These are phyloP conservation scores for Boletus vermiculosoides DNA, from an alignment of 768 basidiomycete species.

Conservation along the genomic window DNA sequence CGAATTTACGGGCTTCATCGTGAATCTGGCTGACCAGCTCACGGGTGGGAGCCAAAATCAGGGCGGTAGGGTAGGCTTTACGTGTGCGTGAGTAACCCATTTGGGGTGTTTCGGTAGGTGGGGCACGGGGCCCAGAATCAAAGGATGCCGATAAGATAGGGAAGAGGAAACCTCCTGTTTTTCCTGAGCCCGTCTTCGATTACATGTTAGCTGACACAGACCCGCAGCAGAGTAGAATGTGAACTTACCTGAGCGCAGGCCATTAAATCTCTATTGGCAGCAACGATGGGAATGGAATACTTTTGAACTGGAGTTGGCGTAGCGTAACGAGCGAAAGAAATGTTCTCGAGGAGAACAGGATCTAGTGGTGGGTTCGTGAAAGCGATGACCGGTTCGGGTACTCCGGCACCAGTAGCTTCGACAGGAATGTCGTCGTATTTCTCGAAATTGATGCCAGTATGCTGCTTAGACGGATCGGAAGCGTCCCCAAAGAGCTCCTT, in stretches of 20 bases:
- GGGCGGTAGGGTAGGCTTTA: constrained; percentile 95
- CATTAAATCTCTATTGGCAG: constrained; percentile 86
- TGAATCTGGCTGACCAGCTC: constrained; percentile 99
- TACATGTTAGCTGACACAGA: constrained; percentile 19
- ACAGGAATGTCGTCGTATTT: constrained; percentile 99
- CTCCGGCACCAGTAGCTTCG: constrained; percentile 94
- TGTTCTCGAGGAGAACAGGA: constrained; percentile 93
- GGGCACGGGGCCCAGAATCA: constrained; percentile 70
- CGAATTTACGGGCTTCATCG: constrained; percentile 98
- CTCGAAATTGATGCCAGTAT: constrained; percentile 99
- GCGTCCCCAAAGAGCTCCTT: constrained; percentile 94
- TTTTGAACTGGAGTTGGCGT: constrained; percentile 99
- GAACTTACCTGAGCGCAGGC: constrained; percentile 82
- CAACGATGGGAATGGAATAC: constrained; percentile 98
- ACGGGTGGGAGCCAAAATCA: constrained; percentile 96
- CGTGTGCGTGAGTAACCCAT: constrained; percentile 62
- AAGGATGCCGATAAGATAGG: constrained; percentile 97
- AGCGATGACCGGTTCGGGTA: constrained; percentile 89
- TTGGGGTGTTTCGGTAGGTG: constrained; percentile 52
- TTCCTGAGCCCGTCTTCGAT: constrained; percentile 94
- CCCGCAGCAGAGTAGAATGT: constrained; percentile 1
- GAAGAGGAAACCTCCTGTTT: constrained; percentile 98
- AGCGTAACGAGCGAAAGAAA: constrained; percentile 86
- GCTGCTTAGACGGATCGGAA: constrained; percentile 81
- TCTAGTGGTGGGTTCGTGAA: constrained; percentile 92